Evolutionary conservation across 805 yeast species (phyloP).

Genomic region (Ogataea populi-albae): DNA sequence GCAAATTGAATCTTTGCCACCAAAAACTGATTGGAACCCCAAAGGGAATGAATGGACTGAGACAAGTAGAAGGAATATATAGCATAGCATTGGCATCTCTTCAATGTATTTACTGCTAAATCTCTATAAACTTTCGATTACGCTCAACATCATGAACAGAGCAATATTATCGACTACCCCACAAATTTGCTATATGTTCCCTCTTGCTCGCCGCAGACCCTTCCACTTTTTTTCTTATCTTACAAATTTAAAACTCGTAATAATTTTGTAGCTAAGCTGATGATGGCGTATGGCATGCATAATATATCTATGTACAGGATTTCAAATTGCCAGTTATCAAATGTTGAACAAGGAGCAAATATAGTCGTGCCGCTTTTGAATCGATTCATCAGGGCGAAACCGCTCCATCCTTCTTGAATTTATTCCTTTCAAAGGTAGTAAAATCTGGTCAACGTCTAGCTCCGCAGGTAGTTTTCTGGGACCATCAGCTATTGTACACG

Average conservation of each 20-base stretch:
- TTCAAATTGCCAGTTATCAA: too few species aligned
- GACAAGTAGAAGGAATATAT: slow-evolving; percentile 1
- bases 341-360: slow-evolving; percentile 20
- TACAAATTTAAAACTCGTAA: too few species aligned
- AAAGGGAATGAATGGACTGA: not conserved
- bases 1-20: slow-evolving; percentile 1
- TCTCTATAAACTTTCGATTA: too few species aligned
- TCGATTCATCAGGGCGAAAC: slow-evolving; percentile 23
- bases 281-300: too few species aligned
- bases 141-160: too few species aligned
- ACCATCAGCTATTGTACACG: slow-evolving; percentile 6
- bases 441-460: slow-evolving; percentile 5
- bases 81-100: slow-evolving; percentile 1
- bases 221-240: too few species aligned
- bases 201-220: too few species aligned
- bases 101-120: not conserved
- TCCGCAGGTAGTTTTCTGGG: slow-evolving; percentile 9
- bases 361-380: slow-evolving; percentile 18
- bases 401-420: slow-evolving; percentile 20
- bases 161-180: too few species aligned
- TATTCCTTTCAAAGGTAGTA: slow-evolving; percentile 16
- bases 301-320: too few species aligned
- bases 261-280: too few species aligned
- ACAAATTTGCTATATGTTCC: too few species aligned
- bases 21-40: not conserved